Percentiles rank a stretch among this genome's conserved stretches.
Evolutionary conservation across 1,284 basidiomycete genomes (phyloP).

Genomic region (Hymenochaete sp.): DNA sequence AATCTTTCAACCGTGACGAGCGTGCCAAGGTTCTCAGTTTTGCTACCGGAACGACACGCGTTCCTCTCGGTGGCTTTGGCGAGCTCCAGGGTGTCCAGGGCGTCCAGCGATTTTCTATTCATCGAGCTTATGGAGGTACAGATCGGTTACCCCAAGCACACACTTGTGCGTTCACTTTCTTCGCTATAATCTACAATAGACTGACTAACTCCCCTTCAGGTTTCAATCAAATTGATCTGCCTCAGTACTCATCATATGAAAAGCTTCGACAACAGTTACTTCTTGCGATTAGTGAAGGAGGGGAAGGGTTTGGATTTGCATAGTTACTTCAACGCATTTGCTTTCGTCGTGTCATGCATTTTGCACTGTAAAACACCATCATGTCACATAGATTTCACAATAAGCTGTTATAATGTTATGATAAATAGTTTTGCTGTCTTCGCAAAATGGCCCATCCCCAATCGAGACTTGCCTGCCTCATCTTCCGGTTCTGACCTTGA

Average conservation of each 20-base stretch:
- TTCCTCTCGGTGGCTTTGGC: conserved; percentile 88
- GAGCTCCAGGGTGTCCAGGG: conserved; percentile 94
- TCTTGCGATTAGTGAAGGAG: conserved; percentile 88
- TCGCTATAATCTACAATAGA: conserved; percentile 8
- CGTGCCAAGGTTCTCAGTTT: conserved; percentile 95
- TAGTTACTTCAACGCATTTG: conserved; percentile 23
- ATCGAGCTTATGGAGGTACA: conserved; percentile 81
- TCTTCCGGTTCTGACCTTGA: no score
- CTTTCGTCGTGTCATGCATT: not conserved
- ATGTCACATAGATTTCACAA: no score
- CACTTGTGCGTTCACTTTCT: conserved; percentile 55
- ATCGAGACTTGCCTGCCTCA: no score
- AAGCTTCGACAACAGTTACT: conserved; percentile 83
- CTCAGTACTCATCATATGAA: conserved; percentile 88
- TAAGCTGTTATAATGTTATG: no score
- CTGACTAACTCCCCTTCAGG: conserved; percentile 32
- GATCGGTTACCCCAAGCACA: conserved; percentile 86
- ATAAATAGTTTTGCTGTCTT: no score
- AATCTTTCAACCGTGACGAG: conserved; percentile 96
- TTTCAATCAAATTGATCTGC: conserved; percentile 83
- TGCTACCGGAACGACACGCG: conserved; percentile 90
- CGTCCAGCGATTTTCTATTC: conserved; percentile 93
- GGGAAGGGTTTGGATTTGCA: conserved; percentile 85
- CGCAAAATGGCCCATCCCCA: no score
- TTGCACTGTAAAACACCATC: conserved; percentile 15